Evolutionary conservation across 495 filamentous ascomycete species (phyloP), one percentile per base, ranked within the genome.

Genomic region (Neurospora discreta): DNA sequence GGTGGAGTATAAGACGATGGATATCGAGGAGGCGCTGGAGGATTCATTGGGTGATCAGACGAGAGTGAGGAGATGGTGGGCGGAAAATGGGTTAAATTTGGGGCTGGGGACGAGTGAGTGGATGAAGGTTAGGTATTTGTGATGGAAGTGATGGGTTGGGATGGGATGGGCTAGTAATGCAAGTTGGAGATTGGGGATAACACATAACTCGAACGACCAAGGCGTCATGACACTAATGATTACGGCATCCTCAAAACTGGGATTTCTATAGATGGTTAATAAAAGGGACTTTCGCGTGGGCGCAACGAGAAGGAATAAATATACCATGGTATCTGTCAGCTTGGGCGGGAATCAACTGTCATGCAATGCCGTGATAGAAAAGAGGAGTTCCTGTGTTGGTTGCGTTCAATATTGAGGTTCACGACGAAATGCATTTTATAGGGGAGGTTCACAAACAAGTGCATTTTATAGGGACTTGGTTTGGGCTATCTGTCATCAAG

Each of bases 1-100:
- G 68, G 93, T 97, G 15, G 93, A 97, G 80, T 98, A 97, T 78
- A 95, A 94, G 82, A 96, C 94, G 10, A 97, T 93, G 74, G 93
- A 97, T 82, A 93, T 98, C 73, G 94, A 97, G 79, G 94, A 97
- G 81, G 94, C 94, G 11, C 83, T 98, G 71, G 94, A 98, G 79
- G 94, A 97, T 77, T 90, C 90, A 26, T 84, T 91, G 69, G 89
- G 91, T 5, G 85, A 90, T 72, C 90, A 90, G 73, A 85, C 86
- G 58, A 87, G 87, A 60, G 93, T 96, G 15, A 86, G 91, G 69
- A 82, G 84, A 71, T 98, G 94, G 94, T 98, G 94, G 94, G 89
- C 91, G n/a, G 84, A 85, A 74, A 96, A 97, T 77, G 94, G 94
- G 2, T 81, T 97, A 70, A 96, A 96, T 76, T 81, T 97, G 38